Base-by-base conservation (phyloP, 169 alveolate genomes). In the Amoebophrya sp. region DNA sequence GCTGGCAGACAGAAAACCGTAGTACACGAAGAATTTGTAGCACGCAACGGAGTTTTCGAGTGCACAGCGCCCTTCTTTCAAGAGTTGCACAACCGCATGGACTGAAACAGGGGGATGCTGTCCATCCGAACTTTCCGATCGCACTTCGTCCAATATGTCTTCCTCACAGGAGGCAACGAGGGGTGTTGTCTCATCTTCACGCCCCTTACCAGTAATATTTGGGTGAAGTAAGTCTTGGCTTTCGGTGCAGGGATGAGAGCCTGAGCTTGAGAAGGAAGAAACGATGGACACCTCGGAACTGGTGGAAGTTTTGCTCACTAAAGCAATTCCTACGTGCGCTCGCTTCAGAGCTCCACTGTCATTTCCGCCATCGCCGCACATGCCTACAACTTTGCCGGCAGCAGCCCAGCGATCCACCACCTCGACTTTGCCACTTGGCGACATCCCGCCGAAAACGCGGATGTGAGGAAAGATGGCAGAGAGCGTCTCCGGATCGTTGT, bases 31-130 rank as follows among this genome's bases (percentile, higher is more conserved):
- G 95, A 95, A 96, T 94, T 96, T 95, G 94, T 95, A 96, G 93
- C 97, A 96, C 76, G 96, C 97, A 18, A 96, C 92, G 83, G 97
- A 96, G 23, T 97, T 96, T 29, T 95, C 96, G 93, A 96, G 95
- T 91, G 97, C 94, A 39, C 96, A 96, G 91, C 97, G 93, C n/a
- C 98, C 98, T 92, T 96, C 97, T 55, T 92, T 39, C 96, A 96
- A 94, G 89, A 92, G 0, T 55, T 54, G 39, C 0, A n/a, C 92
- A 24, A 90, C 92, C 39, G 83, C 18, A 26, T 65, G 83, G 26
- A 65, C n/a, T 1, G 83, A 65, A 6, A 36, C 39, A 10, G 18
- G 38, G 83, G 83, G 83, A 36, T 47, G 65, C 65, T 12, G 65
- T 18, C 18, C 65, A 12, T 47, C 65, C 29, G 65, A n/a, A n/a